Base-by-base conservation (phyloP, 257 asterid species). In the Penstemon davidsonii region DNA sequence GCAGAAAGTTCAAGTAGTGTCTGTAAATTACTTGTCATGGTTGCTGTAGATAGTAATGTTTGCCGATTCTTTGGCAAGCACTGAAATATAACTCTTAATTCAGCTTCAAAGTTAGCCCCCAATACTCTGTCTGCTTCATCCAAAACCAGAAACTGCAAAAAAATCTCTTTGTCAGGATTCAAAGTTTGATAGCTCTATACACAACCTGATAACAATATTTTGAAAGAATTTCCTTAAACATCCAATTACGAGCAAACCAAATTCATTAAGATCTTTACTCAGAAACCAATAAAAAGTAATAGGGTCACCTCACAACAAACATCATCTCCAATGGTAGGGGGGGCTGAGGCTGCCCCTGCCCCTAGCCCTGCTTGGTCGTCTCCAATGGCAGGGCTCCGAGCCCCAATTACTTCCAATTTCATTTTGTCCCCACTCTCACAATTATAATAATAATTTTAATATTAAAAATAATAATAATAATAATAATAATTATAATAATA, bases 111-210 rank as follows among this genome's bases (percentile, higher is more conserved):
- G 70, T 91, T 91, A 55, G 79, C 91, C 59, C 89, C 97, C 73
- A 94, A 77, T 55, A 94, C 85, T 75, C 96, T 85, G 79, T 94
- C 99, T 47, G 99, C 99, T 85, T 94, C 99, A 81, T 94, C 99
- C 81, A 94, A 75, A 13, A 94, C 98, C 60, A 94, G 72, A 81
- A 91, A 94, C 99, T 92, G 89, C 75, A 85, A 71, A 12, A 75
- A 60, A 51, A 55, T 72, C 50, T 55, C 47, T 47, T 19, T 33
- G 64, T 68, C 61, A 76, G 77, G 62, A 46, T 49, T 55, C 2
- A 41, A 8, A 3, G 58, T n/a, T 65, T 47, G 36, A 46, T 53
- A 39, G 72, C 68, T 49, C 54, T 11, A 11, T 49, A 49, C n/a
- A 18, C 36, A 42, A 52, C 59, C 43, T 4, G 49, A 59, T 49